Evolutionary conservation across 2,329 filamentous ascomycete species (phyloP), one percentile per base, ranked within the genome.

Genomic region (Claviceps sp.): DNA sequence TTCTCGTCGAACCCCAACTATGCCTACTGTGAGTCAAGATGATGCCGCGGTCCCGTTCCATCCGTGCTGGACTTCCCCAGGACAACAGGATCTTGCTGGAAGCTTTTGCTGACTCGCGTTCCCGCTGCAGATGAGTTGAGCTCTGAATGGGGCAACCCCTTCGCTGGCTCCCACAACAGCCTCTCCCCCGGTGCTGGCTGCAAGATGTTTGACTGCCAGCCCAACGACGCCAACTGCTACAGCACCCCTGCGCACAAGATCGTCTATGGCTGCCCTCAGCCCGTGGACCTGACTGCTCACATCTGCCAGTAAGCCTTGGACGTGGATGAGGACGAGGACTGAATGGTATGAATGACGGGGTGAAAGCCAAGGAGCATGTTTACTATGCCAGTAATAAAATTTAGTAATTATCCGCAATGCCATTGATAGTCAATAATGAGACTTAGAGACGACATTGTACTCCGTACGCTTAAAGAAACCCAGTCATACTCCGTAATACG

Each of bases 101-200:
- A 30, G 30, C 30, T 30, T 30, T 30, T 46, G n/a, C 42, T 52
- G 8, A 44, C 43, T 38, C 30, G n/a, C n/a, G 1, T 41, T 38
- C 30, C 16, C n/a, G 1, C 38, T 34, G 41, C 43, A 70, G 68
- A 71, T 47, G 67, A 70, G 55, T 50, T 69, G 18, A 71, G 63
- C 68, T 63, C 66, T 37, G 54, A 69, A 57, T 70, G 47, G 26
- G 70, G 70, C 30, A 72, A 72, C 63, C 70, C 70, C 52, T 72
- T 71, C 47, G 64, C 63, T 40, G 52, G 54, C 51, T 55, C 59
- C 49, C 65, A 60, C 57, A 71, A 71, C 59, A 63, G 56, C 48
- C 53, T 72, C 52, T 65, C 56, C 45, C 63, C 70, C 2, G 68
- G 67, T 20, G 51, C 53, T 0, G 69, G 68, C 42, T 72, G 70